These are phyloP conservation scores for Globisporangium rhizosaccharum DNA, from an alignment of 352 stramenopile species.

Conservation along the genomic window DNA sequence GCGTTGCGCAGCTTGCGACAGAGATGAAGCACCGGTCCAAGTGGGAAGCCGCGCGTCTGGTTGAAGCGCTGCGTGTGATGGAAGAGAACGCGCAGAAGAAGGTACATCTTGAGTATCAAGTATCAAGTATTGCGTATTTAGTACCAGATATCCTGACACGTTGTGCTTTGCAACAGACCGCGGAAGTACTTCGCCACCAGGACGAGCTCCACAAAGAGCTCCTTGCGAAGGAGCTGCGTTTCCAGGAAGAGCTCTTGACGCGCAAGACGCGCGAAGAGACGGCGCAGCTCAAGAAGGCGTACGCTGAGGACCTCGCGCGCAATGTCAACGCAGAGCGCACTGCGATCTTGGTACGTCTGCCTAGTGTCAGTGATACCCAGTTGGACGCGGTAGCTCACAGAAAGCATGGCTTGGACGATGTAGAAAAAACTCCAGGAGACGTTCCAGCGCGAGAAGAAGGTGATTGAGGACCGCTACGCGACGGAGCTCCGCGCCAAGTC, in stretches of 20 bases:
- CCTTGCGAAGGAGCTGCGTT: slow-evolving; percentile 62
- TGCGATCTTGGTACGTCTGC: slow-evolving; percentile 27
- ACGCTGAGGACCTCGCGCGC: slow-evolving; percentile 44
- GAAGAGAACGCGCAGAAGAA: slow-evolving; percentile 76
- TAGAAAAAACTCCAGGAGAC: slow-evolving; percentile 50
- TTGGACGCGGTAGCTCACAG: neutral
- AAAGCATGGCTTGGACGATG: neutral
- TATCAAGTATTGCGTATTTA: neutral
- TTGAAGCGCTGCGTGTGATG: slow-evolving; percentile 73
- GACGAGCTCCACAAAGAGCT: slow-evolving; percentile 73
- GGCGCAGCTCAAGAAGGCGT: slow-evolving; percentile 57
- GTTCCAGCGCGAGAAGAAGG: slow-evolving; percentile 58
- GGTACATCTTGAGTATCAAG: slow-evolving; percentile 13
- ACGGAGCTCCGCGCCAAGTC: slow-evolving; percentile 44
- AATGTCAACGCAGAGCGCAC: slow-evolving; percentile 60
- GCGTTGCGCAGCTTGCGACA: slow-evolving; percentile 69
- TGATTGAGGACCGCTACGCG: slow-evolving; percentile 47
- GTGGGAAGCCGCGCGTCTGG: slow-evolving; percentile 71
- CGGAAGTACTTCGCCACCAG: slow-evolving; percentile 54
- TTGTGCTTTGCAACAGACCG: slow-evolving; percentile 19
- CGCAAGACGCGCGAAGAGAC: slow-evolving; percentile 61
- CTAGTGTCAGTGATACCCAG: neutral
- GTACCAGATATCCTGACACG: neutral
- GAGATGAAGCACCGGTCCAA: slow-evolving; percentile 88
- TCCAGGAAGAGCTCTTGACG: slow-evolving; percentile 65